These are phyloP conservation scores for Anthostomella pinea DNA, from an alignment of 2,329 filamentous ascomycete genomes.

Conservation along the genomic window DNA sequence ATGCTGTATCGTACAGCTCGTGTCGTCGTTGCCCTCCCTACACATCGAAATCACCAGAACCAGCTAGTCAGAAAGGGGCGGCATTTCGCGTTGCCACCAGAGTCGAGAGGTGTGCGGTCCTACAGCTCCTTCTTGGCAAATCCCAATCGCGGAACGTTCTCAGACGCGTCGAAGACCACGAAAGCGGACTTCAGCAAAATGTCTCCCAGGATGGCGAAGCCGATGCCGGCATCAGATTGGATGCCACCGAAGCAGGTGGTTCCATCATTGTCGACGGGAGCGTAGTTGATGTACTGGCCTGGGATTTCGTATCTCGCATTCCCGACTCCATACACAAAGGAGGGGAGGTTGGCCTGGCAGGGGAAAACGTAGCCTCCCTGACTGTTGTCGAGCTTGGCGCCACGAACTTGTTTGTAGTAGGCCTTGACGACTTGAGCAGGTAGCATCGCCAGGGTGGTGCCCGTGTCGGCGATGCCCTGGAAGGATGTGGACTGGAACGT, in stretches of 20 bases:
- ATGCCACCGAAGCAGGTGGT: slow-evolving; percentile 62
- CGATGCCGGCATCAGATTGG: slow-evolving; percentile 40
- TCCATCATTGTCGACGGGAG: slow-evolving; percentile 40
- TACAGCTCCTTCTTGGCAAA: slow-evolving; percentile 37
- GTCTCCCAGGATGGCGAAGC: slow-evolving; percentile 61
- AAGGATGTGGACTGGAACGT: slow-evolving; percentile 22
- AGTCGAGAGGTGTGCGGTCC: not conserved
- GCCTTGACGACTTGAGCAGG: slow-evolving; percentile 43
- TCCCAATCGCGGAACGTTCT: slow-evolving; percentile 39
- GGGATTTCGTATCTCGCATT: slow-evolving; percentile 46
- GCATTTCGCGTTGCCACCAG: no score
- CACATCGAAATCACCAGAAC: no score
- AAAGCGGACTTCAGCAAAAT: slow-evolving; percentile 65
- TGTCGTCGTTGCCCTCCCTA: no score
- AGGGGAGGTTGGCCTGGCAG: slow-evolving; percentile 46
- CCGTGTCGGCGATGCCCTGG: slow-evolving; percentile 56
- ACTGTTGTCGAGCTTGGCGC: slow-evolving; percentile 36
- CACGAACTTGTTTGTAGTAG: slow-evolving; percentile 50
- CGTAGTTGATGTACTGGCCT: slow-evolving; percentile 49
- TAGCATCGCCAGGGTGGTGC: slow-evolving; percentile 56
- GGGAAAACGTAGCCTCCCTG: slow-evolving; percentile 52
- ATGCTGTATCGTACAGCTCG: no score
- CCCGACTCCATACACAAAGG: slow-evolving; percentile 49
- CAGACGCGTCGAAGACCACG: slow-evolving; percentile 53
- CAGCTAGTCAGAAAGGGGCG: no score